Conservation (phyloP, 2,329 filamentous ascomycete species). For the Aureobasidium zeae region DNA sequence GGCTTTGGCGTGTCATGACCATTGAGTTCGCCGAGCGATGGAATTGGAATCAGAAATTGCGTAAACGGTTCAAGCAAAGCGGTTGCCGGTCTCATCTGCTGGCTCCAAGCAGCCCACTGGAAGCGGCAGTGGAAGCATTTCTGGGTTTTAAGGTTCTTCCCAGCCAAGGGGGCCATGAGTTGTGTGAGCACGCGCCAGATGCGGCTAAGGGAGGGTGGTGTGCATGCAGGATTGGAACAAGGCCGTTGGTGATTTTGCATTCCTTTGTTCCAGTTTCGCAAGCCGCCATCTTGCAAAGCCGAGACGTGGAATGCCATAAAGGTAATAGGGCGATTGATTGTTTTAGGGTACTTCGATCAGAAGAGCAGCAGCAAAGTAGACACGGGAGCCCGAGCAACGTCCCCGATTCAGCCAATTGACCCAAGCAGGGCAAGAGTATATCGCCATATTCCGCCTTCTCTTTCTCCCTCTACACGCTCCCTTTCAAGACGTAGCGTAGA, state of each 20-base stretch:
- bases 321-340: constrained; percentile 8
- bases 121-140: not conserved
- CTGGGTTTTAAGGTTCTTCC: constrained; percentile 7
- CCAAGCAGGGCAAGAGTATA: not conserved
- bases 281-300: not conserved
- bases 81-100: too few relatives aligned
- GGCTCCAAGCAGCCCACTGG: constrained; percentile 1
- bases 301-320: constrained; percentile 8
- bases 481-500: not conserved
- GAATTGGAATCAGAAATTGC: too few relatives aligned
- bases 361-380: not conserved
- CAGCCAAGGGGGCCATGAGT: constrained; percentile 11
- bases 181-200: too few relatives aligned
- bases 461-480: not conserved
- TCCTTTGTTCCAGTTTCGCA: constrained; percentile 4
- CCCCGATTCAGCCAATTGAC: not conserved
- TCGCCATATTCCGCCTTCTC: not conserved
- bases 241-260: too few relatives aligned
- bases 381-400: constrained; percentile 3
- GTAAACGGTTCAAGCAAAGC: too few relatives aligned
- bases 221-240: too few relatives aligned
- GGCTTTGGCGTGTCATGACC: too few relatives aligned
- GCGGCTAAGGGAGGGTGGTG: too few relatives aligned
- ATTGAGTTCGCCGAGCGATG: too few relatives aligned
- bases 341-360: too few relatives aligned